These are phyloP conservation scores for Kalaharituber pfeilii DNA, from an alignment of 2,329 filamentous ascomycete species.

Conservation along the genomic window DNA sequence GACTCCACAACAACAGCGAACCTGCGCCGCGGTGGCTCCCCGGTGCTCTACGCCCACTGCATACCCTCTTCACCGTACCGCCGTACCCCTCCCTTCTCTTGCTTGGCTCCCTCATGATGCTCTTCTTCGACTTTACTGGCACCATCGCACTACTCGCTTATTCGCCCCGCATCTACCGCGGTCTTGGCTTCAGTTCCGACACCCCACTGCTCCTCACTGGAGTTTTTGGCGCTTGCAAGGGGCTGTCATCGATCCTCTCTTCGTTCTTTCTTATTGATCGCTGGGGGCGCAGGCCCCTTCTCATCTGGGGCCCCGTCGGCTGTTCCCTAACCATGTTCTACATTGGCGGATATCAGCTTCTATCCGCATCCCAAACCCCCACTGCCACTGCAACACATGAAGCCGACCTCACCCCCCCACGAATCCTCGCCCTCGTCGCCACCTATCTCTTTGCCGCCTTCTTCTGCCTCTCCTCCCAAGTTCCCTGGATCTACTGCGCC, in stretches of 20 bases:
- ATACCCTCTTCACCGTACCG: too few relatives aligned
- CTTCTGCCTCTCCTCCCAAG: slow-evolving; percentile 23
- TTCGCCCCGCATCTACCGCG: slow-evolving; percentile 18
- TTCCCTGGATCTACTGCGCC: slow-evolving; percentile 22
- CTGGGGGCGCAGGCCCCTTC: slow-evolving; percentile 1
- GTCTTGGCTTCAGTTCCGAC: slow-evolving; percentile 21
- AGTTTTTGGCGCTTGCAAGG: slow-evolving; percentile 2
- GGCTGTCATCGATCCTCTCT: neutral
- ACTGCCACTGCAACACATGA: too few relatives aligned
- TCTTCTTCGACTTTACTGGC: slow-evolving; percentile 21
- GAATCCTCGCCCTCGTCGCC: too few relatives aligned
- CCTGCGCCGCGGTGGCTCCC: too few relatives aligned
- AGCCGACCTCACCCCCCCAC: too few relatives aligned
- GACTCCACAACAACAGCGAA: neutral
- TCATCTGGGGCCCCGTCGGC: slow-evolving; percentile 6
- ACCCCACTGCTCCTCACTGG: slow-evolving; percentile 18
- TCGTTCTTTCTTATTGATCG: slow-evolving; percentile 2
- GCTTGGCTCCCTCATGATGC: slow-evolving; percentile 20
- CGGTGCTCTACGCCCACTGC: too few relatives aligned
- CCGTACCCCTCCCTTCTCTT: slow-evolving; percentile 7
- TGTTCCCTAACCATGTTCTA: neutral
- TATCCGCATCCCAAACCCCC: too few relatives aligned
- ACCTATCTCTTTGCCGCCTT: too few relatives aligned
- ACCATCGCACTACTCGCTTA: slow-evolving; percentile 23
- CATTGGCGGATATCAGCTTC: too few relatives aligned